Evolutionary conservation across 345 rosid species (phyloP).

Genomic region (Clarkia xantiana): DNA sequence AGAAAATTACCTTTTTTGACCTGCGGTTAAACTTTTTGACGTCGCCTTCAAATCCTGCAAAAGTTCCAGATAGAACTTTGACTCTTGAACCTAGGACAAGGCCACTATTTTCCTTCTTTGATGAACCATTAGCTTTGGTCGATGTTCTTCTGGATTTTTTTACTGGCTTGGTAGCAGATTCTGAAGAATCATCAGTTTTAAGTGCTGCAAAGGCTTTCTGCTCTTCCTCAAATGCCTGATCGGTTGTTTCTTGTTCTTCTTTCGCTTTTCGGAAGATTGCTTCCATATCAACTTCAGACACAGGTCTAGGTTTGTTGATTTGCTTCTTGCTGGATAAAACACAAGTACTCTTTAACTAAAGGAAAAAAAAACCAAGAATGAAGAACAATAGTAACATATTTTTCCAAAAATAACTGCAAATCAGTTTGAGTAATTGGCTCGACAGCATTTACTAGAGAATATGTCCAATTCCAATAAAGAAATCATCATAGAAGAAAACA

Average conservation of each 20-base stretch:
- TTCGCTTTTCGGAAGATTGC: constrained; percentile 54
- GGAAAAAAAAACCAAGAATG: not conserved
- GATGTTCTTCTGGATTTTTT: constrained; percentile 19
- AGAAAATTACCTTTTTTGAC: too few relatives aligned
- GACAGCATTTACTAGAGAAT: too few relatives aligned
- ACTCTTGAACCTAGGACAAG: constrained; percentile 53
- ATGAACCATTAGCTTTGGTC: constrained; percentile 8
- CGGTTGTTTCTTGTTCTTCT: constrained; percentile 61
- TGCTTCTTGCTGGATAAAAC: constrained; percentile 39
- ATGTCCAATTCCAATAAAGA: not conserved
- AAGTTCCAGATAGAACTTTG: constrained; percentile 58
- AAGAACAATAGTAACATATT: too few relatives aligned
- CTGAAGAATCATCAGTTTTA: constrained; percentile 12
- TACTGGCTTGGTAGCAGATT: constrained; percentile 26
- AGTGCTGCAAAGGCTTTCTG: constrained; percentile 17
- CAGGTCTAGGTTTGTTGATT: constrained; percentile 70
- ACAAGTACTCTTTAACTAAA: not conserved
- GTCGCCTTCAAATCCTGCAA: constrained; percentile 61
- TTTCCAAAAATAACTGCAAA: too few relatives aligned
- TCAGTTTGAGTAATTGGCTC: too few relatives aligned
- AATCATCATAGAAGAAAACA: not conserved
- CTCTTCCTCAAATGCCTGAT: constrained; percentile 47
- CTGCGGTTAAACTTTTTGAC: constrained; percentile 29
- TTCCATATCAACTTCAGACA: constrained; percentile 52
- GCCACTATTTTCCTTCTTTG: constrained; percentile 21